Conservation (phyloP, 1,284 basidiomycete genomes). For the Hymenochaete sp. region DNA sequence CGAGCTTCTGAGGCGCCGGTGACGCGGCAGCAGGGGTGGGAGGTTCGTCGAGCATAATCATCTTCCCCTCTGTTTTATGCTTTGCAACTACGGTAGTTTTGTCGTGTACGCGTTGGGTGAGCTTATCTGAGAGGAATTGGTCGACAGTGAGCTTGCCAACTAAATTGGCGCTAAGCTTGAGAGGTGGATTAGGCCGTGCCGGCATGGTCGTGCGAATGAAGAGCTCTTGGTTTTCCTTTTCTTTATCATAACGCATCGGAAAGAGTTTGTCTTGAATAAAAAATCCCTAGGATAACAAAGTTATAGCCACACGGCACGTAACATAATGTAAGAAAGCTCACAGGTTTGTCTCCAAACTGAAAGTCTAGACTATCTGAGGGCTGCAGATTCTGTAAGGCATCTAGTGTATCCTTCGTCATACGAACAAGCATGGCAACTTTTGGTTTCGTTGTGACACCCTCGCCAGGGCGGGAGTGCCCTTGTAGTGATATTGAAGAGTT, state of each 20-base stretch:
- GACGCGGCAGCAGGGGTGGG: slow-evolving; percentile 20
- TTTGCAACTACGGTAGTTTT: slow-evolving; percentile 48
- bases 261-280: slow-evolving; percentile 56
- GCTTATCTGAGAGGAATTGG: slow-evolving; percentile 43
- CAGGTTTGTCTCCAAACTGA: slow-evolving; percentile 49
- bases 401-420: slow-evolving; percentile 58
- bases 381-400: slow-evolving; percentile 47
- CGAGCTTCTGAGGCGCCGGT: slow-evolving; percentile 23
- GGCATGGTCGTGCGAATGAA: slow-evolving; percentile 55
- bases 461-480: slow-evolving; percentile 43
- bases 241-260: slow-evolving; percentile 43
- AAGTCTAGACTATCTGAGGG: slow-evolving; percentile 43
- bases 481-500: slow-evolving; percentile 46
- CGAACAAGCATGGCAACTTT: slow-evolving; percentile 67
- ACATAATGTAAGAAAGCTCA: slow-evolving; percentile 27
- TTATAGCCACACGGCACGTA: background rate
- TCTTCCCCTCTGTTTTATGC: slow-evolving; percentile 44
- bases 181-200: slow-evolving; percentile 47
- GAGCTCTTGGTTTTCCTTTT: slow-evolving; percentile 55
- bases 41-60: slow-evolving; percentile 40
- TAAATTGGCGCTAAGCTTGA: slow-evolving; percentile 65
- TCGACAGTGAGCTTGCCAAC: slow-evolving; percentile 58
- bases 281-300: slow-evolving; percentile 40
- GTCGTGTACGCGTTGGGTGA: slow-evolving; percentile 47
- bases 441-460: slow-evolving; percentile 45